Evolutionary conservation across 2,329 filamentous ascomycete species (phyloP), one percentile per base, ranked within the genome.

Genomic region (Cytospora paraplurivora): DNA sequence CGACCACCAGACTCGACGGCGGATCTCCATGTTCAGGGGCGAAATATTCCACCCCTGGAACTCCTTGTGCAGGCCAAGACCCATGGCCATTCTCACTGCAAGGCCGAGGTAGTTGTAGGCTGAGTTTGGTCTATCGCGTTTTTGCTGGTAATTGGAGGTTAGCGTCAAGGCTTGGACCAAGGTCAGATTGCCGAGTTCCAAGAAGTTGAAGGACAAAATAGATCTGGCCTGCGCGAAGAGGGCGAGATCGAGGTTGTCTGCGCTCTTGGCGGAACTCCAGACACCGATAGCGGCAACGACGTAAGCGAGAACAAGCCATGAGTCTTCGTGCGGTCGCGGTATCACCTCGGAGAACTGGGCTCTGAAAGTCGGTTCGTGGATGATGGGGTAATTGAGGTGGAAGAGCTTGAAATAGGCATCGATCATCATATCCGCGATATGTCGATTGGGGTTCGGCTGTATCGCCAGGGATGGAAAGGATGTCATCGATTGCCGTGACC

Each of bases 91-190:
- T n/a, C 79, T 72, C 35, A 80, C 74, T 6, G 80, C 81, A 15
- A 82, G 73, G 1, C 80, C 79, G 38, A 81, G 75, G 52, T 78
- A 79, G 66, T 82, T 82, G 66, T 80, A 82, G 1, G 80, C 79
- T 0, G 79, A 80, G 64, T 83, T 83, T 4, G 81, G 80, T 44
- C 79, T 76, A 67, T 83, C 78, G 35, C 78, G 73, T 67, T 82
- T 83, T 67, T 82, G 80, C 53, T 70, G 68, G 63, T 73, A 73
- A 41, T 75, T 75, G 21, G 70, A 69, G 32, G 72, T 68, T 5
- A 75, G 69, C 1, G 70, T 69, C 13, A 75, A 68, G 1, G 73
- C 72, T 58, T 75, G 72, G 17, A 75, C 72, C 7, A 74, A 67
- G 1, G 71, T 73, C 38, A 75, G 66, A 65, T 67, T 67, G 53